phyloP scores from a whole-genome alignment of 495 filamentous ascomycete genomes.

The Hypomontagnella submonticulosa region DNA sequence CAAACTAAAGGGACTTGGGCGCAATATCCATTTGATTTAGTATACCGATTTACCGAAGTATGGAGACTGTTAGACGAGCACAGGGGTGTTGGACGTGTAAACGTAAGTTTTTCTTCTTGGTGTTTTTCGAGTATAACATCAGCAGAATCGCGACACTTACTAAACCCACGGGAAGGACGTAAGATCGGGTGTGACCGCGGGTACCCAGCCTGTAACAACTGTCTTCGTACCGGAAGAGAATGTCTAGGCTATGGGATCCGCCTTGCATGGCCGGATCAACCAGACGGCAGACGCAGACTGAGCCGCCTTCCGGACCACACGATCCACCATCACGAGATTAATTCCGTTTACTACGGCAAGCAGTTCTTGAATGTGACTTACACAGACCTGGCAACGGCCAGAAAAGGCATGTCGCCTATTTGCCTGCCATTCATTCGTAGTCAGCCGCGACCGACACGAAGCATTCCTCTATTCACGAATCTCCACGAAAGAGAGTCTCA shows the following conservation, averaged over 20 bases:
- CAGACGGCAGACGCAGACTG: slow-evolving; percentile 49
- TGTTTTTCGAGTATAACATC: slow-evolving; percentile 40
- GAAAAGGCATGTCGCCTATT: slow-evolving; percentile 45
- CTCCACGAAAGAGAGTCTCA: slow-evolving; percentile 45
- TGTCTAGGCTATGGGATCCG: slow-evolving; percentile 54
- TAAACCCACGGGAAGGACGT: slow-evolving; percentile 43
- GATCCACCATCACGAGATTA: slow-evolving; percentile 44
- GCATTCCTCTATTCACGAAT: slow-evolving; percentile 40
- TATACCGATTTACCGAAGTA: slow-evolving; percentile 23
- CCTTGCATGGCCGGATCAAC: slow-evolving; percentile 52
- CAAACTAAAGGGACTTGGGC: slow-evolving; percentile 33
- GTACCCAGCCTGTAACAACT: slow-evolving; percentile 54
- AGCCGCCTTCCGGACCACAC: slow-evolving; percentile 44
- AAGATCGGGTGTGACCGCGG: slow-evolving; percentile 55
- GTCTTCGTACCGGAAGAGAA: slow-evolving; percentile 49
- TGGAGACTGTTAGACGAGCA: slow-evolving; percentile 49
- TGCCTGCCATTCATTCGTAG: slow-evolving; percentile 35
- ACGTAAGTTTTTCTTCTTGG: slow-evolving; percentile 40
- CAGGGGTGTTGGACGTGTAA: slow-evolving; percentile 55
- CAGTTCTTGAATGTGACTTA: slow-evolving; percentile 49
- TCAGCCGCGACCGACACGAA: slow-evolving; percentile 40
- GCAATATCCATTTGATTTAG: slow-evolving; percentile 14
- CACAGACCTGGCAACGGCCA: slow-evolving; percentile 43
- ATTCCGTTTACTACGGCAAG: slow-evolving; percentile 43
- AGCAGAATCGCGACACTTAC: slow-evolving; percentile 33